These are phyloP conservation scores for Neolentinus lepideus DNA, from an alignment of 1,284 basidiomycete species.

Conservation along the genomic window DNA sequence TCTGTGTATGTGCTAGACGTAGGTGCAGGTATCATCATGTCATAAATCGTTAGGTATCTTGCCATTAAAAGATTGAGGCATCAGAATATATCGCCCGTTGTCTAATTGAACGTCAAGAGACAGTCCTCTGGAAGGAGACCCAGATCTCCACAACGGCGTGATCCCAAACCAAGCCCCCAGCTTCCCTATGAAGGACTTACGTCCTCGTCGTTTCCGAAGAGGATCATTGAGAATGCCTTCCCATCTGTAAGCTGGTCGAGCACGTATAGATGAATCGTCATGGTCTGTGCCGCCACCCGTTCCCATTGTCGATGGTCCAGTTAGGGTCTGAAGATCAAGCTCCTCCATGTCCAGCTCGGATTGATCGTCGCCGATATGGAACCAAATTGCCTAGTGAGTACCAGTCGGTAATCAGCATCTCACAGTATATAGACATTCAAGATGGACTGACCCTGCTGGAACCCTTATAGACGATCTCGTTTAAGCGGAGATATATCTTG, in stretches of 20 bases:
- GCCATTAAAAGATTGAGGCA: not conserved
- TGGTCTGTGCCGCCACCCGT: slow-evolving; percentile 72
- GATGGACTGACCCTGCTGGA: slow-evolving; percentile 35
- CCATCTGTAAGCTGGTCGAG: slow-evolving; percentile 60
- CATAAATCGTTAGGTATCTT: not conserved
- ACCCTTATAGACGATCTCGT: slow-evolving; percentile 62
- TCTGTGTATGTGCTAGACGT: not conserved
- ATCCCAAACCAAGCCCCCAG: slow-evolving; percentile 62
- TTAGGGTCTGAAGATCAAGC: slow-evolving; percentile 46
- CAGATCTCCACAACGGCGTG: slow-evolving; percentile 51
- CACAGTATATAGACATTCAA: not conserved
- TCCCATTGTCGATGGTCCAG: slow-evolving; percentile 44
- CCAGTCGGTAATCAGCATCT: slow-evolving; percentile 3
- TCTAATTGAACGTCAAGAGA: slow-evolving; percentile 51
- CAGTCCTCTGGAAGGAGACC: slow-evolving; percentile 42
- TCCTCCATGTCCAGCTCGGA: slow-evolving; percentile 56
- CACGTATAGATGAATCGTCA: slow-evolving; percentile 51
- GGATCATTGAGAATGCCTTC: slow-evolving; percentile 64
- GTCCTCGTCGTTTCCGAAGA: slow-evolving; percentile 28
- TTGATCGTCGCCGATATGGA: slow-evolving; percentile 47
- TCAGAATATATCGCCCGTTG: slow-evolving; percentile 40
- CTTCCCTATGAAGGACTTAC: slow-evolving; percentile 39
- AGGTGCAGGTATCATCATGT: not conserved
- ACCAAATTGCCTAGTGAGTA: slow-evolving; percentile 44
- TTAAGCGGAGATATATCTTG: slow-evolving; percentile 68